Evolutionary conservation across 441 rosid genomes (phyloP).

Genomic region (Caryocar brasiliense): DNA sequence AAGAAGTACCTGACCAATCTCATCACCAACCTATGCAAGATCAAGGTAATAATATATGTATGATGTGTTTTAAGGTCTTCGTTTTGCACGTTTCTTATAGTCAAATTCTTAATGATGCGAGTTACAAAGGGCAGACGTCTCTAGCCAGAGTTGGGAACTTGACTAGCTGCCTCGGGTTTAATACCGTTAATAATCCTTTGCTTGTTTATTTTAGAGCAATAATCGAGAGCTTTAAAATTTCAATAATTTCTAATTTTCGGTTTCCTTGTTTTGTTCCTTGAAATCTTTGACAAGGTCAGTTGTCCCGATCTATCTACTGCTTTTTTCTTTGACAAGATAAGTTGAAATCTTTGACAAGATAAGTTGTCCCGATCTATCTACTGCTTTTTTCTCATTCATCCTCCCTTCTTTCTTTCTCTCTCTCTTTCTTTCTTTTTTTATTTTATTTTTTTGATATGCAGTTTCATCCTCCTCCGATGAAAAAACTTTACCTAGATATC

Average conservation of each 20-base stretch:
- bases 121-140: too few species aligned
- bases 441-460: neutral
- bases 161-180: too few species aligned
- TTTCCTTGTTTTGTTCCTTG: neutral
- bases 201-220: too few species aligned
- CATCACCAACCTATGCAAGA: constrained; percentile 23
- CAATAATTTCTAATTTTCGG: neutral
- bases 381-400: neutral
- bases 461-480: too few species aligned
- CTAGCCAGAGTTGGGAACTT: too few species aligned
- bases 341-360: too few species aligned
- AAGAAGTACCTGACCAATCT: constrained; percentile 24
- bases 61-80: too few species aligned
- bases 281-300: neutral
- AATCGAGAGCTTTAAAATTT: too few species aligned
- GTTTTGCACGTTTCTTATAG: too few species aligned
- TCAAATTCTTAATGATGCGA: too few species aligned
- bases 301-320: constrained; percentile 2
- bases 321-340: too few species aligned
- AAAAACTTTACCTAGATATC: neutral
- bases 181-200: too few species aligned
- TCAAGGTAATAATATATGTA: constrained; percentile 37
- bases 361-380: constrained; percentile 6
- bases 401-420: neutral
- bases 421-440: neutral